Base-by-base conservation (phyloP, 2,329 filamentous ascomycete genomes). In the Claviceps sp. region DNA sequence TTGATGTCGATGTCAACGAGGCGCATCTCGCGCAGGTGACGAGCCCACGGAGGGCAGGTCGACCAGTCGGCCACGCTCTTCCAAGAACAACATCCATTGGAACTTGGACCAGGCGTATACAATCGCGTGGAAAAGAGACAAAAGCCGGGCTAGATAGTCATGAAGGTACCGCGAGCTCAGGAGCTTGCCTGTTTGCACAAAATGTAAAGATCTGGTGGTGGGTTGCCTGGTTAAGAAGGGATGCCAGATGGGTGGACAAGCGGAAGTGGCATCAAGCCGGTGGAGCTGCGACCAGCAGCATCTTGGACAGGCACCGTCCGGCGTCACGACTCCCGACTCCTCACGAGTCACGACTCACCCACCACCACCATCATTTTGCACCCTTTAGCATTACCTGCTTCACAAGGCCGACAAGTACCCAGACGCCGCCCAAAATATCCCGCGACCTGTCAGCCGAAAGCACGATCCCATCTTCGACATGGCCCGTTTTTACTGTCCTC, bases 81-180 rank as follows among this genome's bases (percentile, higher is more conserved):
- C 56, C 56, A 3, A 63, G 48, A 6, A 54, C 57, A 34, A 55
- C 55, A 47, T 64, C 59, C 63, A 65, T 34, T 65, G 46, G 48
- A 5, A 22, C 22, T 13, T n/a, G 16, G 20, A 11, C 26, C 26
- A 30, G 26, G 30, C 30, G 3, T 34, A 34, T 34, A 11, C 1
- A 34, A 11, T 9, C 11, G 30, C 30, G 30, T 34, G 30, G 9
- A 34, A 34, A 4, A 34, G 9, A 34, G 9, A 11, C 9, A 11
- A 11, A 11, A 34, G 30, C 30, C 30, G 30, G 8, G 9, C 30
- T 11, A 34, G 30, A 11, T 11, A 34, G 30, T 34, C 9, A 11
- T 11, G 9, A 34, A 34, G 30, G 11, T 34, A 4, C 8, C 9
- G 30, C 3, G 8, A 8, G 26, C 26, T 8, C 26, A 8, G 22